Percentiles rank a stretch among this genome's conserved stretches.
phyloP scores from a whole-genome alignment of 805 yeast genomes.

The Saturnispora ahearnii region DNA sequence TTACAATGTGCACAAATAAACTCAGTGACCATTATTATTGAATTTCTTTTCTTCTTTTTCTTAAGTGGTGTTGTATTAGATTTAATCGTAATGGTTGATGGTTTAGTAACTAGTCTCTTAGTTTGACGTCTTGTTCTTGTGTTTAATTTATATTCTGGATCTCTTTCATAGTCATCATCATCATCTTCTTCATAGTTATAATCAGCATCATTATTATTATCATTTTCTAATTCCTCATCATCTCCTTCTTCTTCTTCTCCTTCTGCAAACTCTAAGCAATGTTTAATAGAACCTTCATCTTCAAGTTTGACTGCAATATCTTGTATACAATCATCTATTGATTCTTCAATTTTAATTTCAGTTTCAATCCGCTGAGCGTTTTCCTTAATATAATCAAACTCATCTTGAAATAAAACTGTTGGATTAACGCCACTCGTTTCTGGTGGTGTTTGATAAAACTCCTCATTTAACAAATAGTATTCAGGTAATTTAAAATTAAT shows the following conservation, averaged over 20 bases:
- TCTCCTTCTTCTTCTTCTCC: background rate
- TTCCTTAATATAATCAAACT: background rate
- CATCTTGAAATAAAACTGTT: background rate
- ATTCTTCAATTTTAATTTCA: background rate
- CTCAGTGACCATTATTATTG: background rate
- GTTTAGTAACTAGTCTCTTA: background rate
- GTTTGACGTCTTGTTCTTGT: background rate
- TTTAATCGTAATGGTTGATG: background rate
- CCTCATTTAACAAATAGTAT: background rate
- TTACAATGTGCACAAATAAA: constrained; percentile 10
- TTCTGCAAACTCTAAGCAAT: background rate
- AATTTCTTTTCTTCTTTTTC: background rate
- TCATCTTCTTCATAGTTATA: background rate
- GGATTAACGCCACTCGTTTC: background rate
- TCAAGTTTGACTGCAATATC: background rate
- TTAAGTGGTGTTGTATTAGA: background rate
- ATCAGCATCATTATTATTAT: background rate
- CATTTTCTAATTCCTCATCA: background rate
- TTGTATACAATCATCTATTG: background rate
- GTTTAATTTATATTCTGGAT: background rate
- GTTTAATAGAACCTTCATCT: background rate
- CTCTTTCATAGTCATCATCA: background rate
- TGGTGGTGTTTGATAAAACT: background rate
- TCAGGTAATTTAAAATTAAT: background rate
- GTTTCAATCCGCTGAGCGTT: background rate